phyloP scores from a whole-genome alignment of 768 basidiomycete genomes.

The Hysterangium stoloniferum region DNA sequence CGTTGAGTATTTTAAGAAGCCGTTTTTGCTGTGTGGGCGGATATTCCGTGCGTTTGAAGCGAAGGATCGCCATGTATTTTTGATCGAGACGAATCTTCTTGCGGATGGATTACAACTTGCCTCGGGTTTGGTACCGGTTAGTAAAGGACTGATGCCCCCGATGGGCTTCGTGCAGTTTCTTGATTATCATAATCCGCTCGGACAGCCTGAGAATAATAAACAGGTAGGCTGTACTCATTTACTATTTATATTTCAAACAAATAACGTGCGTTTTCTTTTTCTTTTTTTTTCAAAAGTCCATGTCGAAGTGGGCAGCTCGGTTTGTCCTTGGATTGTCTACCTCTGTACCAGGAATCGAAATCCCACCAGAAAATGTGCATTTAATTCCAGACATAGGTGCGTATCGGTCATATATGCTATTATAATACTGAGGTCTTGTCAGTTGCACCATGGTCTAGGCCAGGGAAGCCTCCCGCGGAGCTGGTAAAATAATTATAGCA shows the following conservation, averaged over 20 bases:
- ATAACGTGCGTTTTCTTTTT: neutral
- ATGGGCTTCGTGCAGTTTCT: slow-evolving; percentile 40
- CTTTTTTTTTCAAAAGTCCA: too few relatives aligned
- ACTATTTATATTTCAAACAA: neutral
- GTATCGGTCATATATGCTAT: slow-evolving; percentile 13
- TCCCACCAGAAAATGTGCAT: slow-evolving; percentile 31
- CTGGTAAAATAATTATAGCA: neutral
- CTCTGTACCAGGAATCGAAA: slow-evolving; percentile 46
- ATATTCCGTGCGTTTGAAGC: slow-evolving; percentile 56
- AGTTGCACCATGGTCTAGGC: neutral
- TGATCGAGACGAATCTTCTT: slow-evolving; percentile 33
- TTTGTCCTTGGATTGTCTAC: slow-evolving; percentile 56
- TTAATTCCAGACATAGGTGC: slow-evolving; percentile 42
- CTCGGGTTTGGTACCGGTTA: neutral
- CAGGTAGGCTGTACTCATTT: slow-evolving; percentile 34
- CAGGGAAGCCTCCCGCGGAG: neutral
- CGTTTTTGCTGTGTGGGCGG: slow-evolving; percentile 45
- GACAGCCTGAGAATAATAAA: slow-evolving; percentile 32
- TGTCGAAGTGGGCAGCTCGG: slow-evolving; percentile 60
- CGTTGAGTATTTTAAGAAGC: slow-evolving; percentile 35
- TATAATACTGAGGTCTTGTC: neutral
- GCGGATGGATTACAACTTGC: too few relatives aligned
- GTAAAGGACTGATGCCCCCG: neutral
- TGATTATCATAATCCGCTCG: slow-evolving; percentile 45
- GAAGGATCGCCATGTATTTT: slow-evolving; percentile 51